Conservation (phyloP, 1,284 basidiomycete genomes). For the Pisolithus thermaeus region DNA sequence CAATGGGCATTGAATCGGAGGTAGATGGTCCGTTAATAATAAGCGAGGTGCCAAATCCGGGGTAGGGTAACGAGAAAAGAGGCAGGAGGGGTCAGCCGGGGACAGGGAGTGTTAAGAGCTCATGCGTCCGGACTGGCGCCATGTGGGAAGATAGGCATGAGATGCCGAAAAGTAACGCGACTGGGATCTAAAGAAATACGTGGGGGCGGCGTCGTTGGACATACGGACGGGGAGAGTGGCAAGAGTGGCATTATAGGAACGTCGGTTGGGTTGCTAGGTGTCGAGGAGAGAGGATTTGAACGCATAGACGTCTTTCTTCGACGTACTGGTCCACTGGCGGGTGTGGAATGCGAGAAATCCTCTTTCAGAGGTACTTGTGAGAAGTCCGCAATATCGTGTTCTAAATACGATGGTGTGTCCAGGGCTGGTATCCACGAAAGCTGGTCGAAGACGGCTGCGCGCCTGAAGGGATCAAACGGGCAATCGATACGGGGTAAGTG, state of each 20-base stretch:
- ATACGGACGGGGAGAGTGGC: conserved; percentile 14
- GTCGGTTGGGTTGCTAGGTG: conserved; percentile 12
- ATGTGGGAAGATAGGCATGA: conserved; percentile 51
- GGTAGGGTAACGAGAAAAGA: neutral
- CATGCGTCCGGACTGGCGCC: conserved; percentile 17
- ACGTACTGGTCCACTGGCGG: conserved; percentile 47
- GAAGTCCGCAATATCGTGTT: conserved; percentile 54
- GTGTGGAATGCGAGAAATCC: conserved; percentile 15
- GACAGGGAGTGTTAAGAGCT: conserved; percentile 8
- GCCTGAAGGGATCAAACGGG: conserved; percentile 23
- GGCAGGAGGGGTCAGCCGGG: neutral
- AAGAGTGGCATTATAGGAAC: conserved; percentile 14
- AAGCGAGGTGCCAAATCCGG: conserved; percentile 16
- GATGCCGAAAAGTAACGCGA: conserved; percentile 48
- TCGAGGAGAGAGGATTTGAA: conserved; percentile 38
- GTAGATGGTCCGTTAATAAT: conserved; percentile 27
- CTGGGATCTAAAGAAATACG: conserved; percentile 38
- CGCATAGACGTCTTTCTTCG: conserved; percentile 48
- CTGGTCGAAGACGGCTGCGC: conserved; percentile 42
- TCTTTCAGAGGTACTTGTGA: conserved; percentile 38
- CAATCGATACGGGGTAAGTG: conserved; percentile 29
- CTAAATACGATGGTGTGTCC: conserved; percentile 36
- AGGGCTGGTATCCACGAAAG: conserved; percentile 59
- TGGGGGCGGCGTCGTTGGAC: conserved; percentile 38
- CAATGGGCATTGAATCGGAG: conserved; percentile 20